Conservation (phyloP, 1,139 yeast species). For the Geotrichum siamense region DNA sequence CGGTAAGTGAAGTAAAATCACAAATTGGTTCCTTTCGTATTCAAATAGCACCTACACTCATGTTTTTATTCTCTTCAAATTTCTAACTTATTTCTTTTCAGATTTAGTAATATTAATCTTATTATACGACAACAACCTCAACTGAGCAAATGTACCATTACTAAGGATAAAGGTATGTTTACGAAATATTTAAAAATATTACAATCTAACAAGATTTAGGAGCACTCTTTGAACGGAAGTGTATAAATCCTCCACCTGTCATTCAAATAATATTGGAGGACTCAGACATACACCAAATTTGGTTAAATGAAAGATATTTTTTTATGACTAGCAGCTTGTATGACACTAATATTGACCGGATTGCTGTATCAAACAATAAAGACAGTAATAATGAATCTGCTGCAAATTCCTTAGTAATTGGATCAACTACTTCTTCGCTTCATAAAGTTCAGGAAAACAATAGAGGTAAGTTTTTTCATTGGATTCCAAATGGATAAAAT, state of each 20-base stretch:
- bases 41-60: background rate
- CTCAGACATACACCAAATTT: conserved; percentile 19
- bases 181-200: background rate
- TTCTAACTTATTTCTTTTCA: conserved; percentile 2
- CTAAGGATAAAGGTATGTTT: conserved; percentile 16
- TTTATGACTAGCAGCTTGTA: conserved; percentile 23
- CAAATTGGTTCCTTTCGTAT: background rate
- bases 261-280: conserved; percentile 22
- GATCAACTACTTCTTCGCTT: conserved; percentile 23
- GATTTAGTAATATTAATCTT: conserved; percentile 6
- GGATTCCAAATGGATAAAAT: too few species aligned
- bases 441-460: conserved; percentile 23
- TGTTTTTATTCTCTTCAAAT: background rate
- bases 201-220: conserved; percentile 3
- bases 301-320: conserved; percentile 23
- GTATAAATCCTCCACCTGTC: conserved; percentile 25
- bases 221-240: conserved; percentile 22
- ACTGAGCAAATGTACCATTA: conserved; percentile 15
- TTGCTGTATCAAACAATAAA: conserved; percentile 6
- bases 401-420: conserved; percentile 20
- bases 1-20: conserved; percentile 5
- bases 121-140: conserved; percentile 18
- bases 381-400: conserved; percentile 18
- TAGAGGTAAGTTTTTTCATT: conserved; percentile 18
- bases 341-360: conserved; percentile 17